A percentile compares a stretch with the other conserved stretches of the same genome.
Conservation (phyloP, 1,284 basidiomycete genomes). For the Ustanciosporium gigantosporum region DNA sequence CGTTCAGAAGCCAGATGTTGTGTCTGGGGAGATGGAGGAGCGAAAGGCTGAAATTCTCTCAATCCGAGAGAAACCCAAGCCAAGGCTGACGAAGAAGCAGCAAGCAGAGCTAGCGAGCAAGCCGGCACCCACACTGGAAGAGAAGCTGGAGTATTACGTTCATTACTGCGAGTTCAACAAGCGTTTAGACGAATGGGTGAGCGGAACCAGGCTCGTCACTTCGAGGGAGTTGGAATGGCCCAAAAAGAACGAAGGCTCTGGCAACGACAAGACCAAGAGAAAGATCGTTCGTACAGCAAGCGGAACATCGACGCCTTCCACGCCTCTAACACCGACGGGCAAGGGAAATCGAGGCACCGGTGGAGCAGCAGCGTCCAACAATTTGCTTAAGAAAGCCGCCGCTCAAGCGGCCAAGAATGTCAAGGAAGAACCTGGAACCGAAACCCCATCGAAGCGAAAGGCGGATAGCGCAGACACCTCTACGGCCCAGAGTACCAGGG, state of each 20-base stretch:
- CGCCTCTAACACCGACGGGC: conserved; percentile 31
- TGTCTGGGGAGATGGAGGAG: conserved; percentile 54
- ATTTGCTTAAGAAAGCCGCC: conserved; percentile 75
- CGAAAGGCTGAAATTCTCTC: conserved; percentile 58
- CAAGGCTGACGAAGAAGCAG: conserved; percentile 44
- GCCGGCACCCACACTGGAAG: conserved; percentile 37
- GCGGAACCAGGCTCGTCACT: conserved; percentile 80
- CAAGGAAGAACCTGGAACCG: conserved; percentile 57
- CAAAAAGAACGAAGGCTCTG: conserved; percentile 63
- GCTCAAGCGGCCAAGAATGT: conserved; percentile 67
- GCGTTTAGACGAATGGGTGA: conserved; percentile 98
- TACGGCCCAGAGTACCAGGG: conserved; percentile 15
- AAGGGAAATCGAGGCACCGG: conserved; percentile 22
- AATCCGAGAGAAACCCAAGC: conserved; percentile 52
- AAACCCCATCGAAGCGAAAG: conserved; percentile 71
- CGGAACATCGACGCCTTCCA: conserved; percentile 34
- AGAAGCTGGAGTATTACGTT: conserved; percentile 49
- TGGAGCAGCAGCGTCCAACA: too few relatives aligned
- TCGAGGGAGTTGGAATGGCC: conserved; percentile 92
- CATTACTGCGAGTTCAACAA: conserved; percentile 54
- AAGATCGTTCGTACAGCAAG: conserved; percentile 38
- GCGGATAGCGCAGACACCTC: conserved; percentile 66
- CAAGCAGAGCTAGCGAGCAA: conserved; percentile 31
- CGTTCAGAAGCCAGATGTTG: conserved; percentile 54
- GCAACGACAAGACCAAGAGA: conserved; percentile 63